A percentile compares a stretch with the other conserved stretches of the same genome.
phyloP scores from a whole-genome alignment of 352 stramenopile species.

The Phytopythium oedochilum region DNA sequence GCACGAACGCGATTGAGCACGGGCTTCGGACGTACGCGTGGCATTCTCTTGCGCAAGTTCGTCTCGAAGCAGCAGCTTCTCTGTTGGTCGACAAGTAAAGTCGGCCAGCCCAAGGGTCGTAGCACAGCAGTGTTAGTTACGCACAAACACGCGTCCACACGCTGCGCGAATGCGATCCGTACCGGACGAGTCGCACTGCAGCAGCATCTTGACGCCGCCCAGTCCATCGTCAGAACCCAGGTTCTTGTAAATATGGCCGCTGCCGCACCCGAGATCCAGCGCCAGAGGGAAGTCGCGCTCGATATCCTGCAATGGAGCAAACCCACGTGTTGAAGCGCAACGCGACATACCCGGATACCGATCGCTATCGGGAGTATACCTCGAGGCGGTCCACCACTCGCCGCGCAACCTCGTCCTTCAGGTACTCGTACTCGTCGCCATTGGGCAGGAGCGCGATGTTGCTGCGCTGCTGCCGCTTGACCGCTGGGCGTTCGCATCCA shows the following conservation, averaged over 20 bases:
- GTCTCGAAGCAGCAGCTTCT: constrained; percentile 73
- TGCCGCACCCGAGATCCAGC: constrained; percentile 75
- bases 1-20: neutral
- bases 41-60: constrained; percentile 19
- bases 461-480: constrained; percentile 81
- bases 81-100: constrained; percentile 9
- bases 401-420: constrained; percentile 84
- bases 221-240: constrained; percentile 65
- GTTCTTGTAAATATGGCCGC: constrained; percentile 81
- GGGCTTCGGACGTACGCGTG: constrained; percentile 12
- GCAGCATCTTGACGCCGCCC: constrained; percentile 66
- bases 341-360: too few relatives aligned
- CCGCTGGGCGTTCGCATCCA: constrained; percentile 14
- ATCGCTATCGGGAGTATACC: constrained; percentile 27
- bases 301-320: constrained; percentile 42
- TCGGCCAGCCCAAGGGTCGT: too few relatives aligned
- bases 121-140: too few relatives aligned
- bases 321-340: neutral
- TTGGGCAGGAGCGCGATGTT: constrained; percentile 57
- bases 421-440: constrained; percentile 77
- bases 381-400: constrained; percentile 77
- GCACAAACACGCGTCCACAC: too few relatives aligned
- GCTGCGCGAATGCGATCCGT: neutral
- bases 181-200: constrained; percentile 78
- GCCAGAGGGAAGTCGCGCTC: constrained; percentile 77